Evolutionary conservation across 202 grass and related monocot species (phyloP), one percentile per base, ranked within the genome.

Genomic region (Setaria viridis): DNA sequence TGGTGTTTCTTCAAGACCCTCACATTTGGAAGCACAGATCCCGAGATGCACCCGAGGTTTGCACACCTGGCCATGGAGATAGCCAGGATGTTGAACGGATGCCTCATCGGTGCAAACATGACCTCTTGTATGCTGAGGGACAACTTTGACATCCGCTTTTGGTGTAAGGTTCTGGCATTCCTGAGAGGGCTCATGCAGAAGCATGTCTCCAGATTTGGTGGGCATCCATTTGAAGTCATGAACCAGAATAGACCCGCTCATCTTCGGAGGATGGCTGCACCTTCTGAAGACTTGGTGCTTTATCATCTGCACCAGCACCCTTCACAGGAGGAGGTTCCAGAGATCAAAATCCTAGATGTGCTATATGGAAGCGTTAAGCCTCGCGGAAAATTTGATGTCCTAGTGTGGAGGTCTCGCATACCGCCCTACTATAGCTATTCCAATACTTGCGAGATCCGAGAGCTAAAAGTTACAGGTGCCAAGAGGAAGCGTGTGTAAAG

Each of bases 1-100:
- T 82, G 80, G 80, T 82, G 72, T 72, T 82, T 82, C 67, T 82
- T 82, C 5, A 82, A 72, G 53, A 13, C 25, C 0, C 2, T 59
- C 2, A 11, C n/a, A 25, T 58, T 58, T 58, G 56, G 20, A 4
- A 58, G 19, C n/a, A 25, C 11, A 0, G 19, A 76, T 58, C 53
- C 67, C 7, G 4, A 85, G 15, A 35, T 58, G 73, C 63, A 43
- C 6, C 56, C 56, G 3, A 59, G 56, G n/a, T 8, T 59, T 62
- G 58, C 3, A 4, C 25, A 30, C 1, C 1, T 65, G 32, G 62
- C 62, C 12, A 65, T 65, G 62, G 62, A 64, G 62, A 64, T 34
- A 7, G 62, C 30, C 32, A 33, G 1, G 32, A 7, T 15, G 13
- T 13, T 65, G 12, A 7, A 35, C 2, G 0, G 5, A 6, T 15